Conservation (phyloP, 225 moss, liverwort and hornwort species). For the Pleurozium schreberi region DNA sequence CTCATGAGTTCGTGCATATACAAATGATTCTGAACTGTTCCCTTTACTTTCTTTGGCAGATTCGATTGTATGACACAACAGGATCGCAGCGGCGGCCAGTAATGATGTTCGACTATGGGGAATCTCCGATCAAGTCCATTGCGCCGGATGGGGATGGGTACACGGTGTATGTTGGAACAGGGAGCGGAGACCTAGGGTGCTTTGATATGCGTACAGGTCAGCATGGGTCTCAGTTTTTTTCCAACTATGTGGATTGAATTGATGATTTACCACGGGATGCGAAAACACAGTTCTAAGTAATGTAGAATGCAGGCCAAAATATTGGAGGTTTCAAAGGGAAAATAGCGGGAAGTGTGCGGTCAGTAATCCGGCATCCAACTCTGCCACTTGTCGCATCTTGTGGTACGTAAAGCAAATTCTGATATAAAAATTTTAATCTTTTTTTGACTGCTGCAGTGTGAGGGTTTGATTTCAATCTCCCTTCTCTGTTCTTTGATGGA, state of each 20-base stretch:
- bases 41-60: conserved; percentile 13
- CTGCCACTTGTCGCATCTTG: conserved; percentile 80
- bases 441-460: background rate
- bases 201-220: conserved; percentile 94
- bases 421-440: background rate
- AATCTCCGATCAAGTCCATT: conserved; percentile 73
- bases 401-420: conserved; percentile 32
- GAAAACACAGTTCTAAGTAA: background rate
- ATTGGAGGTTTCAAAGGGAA: conserved; percentile 91
- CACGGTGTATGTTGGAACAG: conserved; percentile 73
- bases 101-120: conserved; percentile 71
- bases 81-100: conserved; percentile 73
- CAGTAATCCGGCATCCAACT: conserved; percentile 66
- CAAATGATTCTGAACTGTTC: background rate
- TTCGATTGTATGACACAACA: conserved; percentile 69
- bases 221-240: background rate
- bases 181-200: conserved; percentile 70
- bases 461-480: background rate
- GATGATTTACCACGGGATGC: background rate
- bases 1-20: background rate
- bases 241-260: background rate
- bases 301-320: conserved; percentile 52
- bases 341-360: conserved; percentile 79
- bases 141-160: conserved; percentile 62
- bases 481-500: background rate